A percentile compares a stretch with the other conserved stretches of the same genome.
These are phyloP conservation scores for Populus hybrid DNA, from an alignment of 441 rosid species.

Conservation along the genomic window DNA sequence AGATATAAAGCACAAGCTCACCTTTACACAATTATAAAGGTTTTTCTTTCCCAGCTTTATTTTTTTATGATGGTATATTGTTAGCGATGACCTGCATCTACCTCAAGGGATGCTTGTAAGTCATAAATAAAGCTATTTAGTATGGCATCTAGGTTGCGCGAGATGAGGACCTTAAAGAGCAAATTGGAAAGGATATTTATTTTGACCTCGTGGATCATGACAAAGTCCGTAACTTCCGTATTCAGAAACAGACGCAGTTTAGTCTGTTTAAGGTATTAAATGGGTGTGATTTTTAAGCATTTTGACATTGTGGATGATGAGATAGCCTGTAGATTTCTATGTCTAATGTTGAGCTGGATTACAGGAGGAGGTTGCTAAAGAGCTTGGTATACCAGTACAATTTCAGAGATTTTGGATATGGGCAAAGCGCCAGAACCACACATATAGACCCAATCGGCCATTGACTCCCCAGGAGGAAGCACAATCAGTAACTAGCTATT, in stretches of 20 bases:
- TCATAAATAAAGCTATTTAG: constrained; percentile 17
- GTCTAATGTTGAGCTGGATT: constrained; percentile 22
- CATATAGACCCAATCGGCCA: constrained; percentile 98
- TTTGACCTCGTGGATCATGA: constrained; percentile 97
- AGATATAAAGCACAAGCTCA: constrained; percentile 88
- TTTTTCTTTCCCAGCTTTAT: constrained; percentile 10
- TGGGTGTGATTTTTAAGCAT: neutral
- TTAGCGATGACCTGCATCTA: constrained; percentile 4
- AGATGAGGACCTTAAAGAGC: constrained; percentile 81
- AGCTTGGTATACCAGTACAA: constrained; percentile 86
- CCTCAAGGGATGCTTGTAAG: neutral
- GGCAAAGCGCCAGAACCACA: constrained; percentile 98
- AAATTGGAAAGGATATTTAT: constrained; percentile 82
- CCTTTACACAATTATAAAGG: constrained; percentile 91
- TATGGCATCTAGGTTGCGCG: constrained; percentile 66
- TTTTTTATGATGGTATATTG: neutral
- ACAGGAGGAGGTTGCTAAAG: constrained; percentile 95
- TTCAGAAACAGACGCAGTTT: constrained; percentile 81
- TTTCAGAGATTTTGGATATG: constrained; percentile 92
- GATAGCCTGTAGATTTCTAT: neutral
- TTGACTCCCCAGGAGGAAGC: constrained; percentile 77
- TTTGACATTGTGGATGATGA: neutral
- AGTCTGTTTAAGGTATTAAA: constrained; percentile 63
- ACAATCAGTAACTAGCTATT: constrained; percentile 51
- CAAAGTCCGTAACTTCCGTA: constrained; percentile 79